Conservation (phyloP, 352 stramenopile species). For the Phytophthora quininea region DNA sequence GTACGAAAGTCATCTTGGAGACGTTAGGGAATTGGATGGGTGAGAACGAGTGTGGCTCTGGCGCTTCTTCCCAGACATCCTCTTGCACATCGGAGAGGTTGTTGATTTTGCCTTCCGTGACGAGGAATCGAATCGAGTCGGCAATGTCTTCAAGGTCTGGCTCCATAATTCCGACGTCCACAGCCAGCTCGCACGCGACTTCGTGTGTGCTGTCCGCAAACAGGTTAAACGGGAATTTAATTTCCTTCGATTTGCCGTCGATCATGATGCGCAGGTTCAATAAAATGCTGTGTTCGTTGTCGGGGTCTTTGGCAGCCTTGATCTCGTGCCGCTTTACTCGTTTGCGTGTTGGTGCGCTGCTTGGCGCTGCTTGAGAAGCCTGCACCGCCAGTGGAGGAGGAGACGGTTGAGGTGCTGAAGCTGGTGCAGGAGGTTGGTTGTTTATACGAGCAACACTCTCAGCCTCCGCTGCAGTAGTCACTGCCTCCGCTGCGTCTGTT, state of each 20-base stretch:
- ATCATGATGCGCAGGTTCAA: slow-evolving; percentile 91
- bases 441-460: slow-evolving; percentile 13
- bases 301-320: slow-evolving; percentile 78
- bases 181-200: slow-evolving; percentile 94
- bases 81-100: slow-evolving; percentile 78
- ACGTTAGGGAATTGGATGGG: slow-evolving; percentile 80
- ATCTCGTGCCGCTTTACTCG: slow-evolving; percentile 83
- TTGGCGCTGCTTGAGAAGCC: slow-evolving; percentile 3
- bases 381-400: slow-evolving; percentile 3
- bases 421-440: slow-evolving; percentile 14
- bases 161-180: slow-evolving; percentile 93
- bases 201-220: slow-evolving; percentile 94
- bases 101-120: slow-evolving; percentile 87
- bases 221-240: slow-evolving; percentile 97
- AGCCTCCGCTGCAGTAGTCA: slow-evolving; percentile 15
- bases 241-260: slow-evolving; percentile 94
- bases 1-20: slow-evolving; percentile 79
- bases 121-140: slow-evolving; percentile 91
- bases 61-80: slow-evolving; percentile 88
- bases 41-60: slow-evolving; percentile 83
- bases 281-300: slow-evolving; percentile 84
- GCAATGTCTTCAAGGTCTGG: slow-evolving; percentile 94
- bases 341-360: slow-evolving; percentile 41
- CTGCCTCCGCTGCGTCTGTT: slow-evolving; percentile 17
- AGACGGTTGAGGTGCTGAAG: neutral